phyloP scores from a whole-genome alignment of 371 early-diverging fungal genomes.

The Rhizopus stolonifer region DNA sequence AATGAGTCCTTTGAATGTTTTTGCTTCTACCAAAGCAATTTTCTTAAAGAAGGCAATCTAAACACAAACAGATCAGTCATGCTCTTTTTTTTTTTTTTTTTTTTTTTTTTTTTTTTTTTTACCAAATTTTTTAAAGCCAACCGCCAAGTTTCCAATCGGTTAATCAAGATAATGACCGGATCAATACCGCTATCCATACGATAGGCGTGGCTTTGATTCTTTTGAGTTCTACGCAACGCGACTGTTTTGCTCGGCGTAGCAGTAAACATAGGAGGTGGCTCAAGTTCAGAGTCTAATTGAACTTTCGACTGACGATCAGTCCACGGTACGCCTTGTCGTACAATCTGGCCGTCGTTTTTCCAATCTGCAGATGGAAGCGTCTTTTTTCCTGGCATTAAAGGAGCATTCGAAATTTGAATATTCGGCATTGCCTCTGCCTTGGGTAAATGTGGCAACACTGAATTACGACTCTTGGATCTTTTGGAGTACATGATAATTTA shows the following conservation, averaged over 20 bases:
- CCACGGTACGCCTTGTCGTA: constrained; percentile 23
- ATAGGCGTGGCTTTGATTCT: constrained; percentile 30
- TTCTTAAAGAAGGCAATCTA: constrained; percentile 38
- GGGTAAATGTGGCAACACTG: constrained; percentile 40
- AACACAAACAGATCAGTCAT: background rate
- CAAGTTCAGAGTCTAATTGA: constrained; percentile 13
- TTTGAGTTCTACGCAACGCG: constrained; percentile 14
- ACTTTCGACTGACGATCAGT: constrained; percentile 22
- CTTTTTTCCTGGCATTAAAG: constrained; percentile 26
- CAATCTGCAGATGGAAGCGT: constrained; percentile 12
- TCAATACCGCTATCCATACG: constrained; percentile 47
- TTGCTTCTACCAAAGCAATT: constrained; percentile 27
- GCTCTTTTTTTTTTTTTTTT: too few relatives aligned
- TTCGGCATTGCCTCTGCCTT: constrained; percentile 32
- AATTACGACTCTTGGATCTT: constrained; percentile 10
- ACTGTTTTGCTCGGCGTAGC: constrained; percentile 24
- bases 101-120: too few relatives aligned
- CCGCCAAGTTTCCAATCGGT: constrained; percentile 40
- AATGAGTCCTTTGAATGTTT: constrained; percentile 28
- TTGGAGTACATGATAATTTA: background rate
- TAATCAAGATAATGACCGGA: constrained; percentile 30
- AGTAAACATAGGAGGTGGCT: constrained; percentile 39
- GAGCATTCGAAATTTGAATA: constrained; percentile 4
- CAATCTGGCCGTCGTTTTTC: constrained; percentile 5
- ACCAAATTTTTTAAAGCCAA: constrained; percentile 39